Evolutionary conservation across 345 rosid genomes (phyloP), one percentile per base, ranked within the genome.

Genomic region (Populus deltoides): DNA sequence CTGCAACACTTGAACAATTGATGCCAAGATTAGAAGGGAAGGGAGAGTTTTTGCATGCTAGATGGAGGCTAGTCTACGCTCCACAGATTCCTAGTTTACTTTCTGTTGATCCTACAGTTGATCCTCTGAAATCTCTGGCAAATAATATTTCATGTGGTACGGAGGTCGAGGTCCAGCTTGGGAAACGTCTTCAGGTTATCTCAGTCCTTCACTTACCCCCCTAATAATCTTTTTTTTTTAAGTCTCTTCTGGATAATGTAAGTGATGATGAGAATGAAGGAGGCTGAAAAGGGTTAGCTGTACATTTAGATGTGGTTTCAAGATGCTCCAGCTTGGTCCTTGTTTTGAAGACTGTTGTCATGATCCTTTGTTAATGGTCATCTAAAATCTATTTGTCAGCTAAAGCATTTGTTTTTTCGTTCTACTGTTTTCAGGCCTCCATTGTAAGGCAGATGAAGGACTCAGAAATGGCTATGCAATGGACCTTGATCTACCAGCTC

Each of bases 11-110:
- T 25, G 98, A 91, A 81, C 86, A 91, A 15, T 86, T 96, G 76
- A 96, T 93, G 98, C 99, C 98, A 49, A 90, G 92, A 81, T 93
- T 96, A 80, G 97, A 96, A 89, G 98, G 97, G n/a, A 93, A 93
- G 86, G 96, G 98, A 67, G 96, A 91, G 85, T 86, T 93, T 83
- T 98, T 97, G 66, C 98, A 92, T 59, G 99, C 98, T 66, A 88
- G 99, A 81, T 96, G 99, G 99, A 96, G 98, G 85, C 86, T 96
- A 68, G 98, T 93, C 63, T 96, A 96, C 82, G 97, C 99, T n/a
- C 99, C 99, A 5, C 98, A 93, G 85, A 95, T 96, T 86, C 97
- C 99, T 59, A 93, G 94, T 82, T 87, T 96, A 82, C 99, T 96
- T 77, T 96, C 99, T 43, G 97, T 92, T 66, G 97, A 96, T 87